Base-by-base conservation (phyloP, 139 green algal genomes). In the Haematococcus lacustris region DNA sequence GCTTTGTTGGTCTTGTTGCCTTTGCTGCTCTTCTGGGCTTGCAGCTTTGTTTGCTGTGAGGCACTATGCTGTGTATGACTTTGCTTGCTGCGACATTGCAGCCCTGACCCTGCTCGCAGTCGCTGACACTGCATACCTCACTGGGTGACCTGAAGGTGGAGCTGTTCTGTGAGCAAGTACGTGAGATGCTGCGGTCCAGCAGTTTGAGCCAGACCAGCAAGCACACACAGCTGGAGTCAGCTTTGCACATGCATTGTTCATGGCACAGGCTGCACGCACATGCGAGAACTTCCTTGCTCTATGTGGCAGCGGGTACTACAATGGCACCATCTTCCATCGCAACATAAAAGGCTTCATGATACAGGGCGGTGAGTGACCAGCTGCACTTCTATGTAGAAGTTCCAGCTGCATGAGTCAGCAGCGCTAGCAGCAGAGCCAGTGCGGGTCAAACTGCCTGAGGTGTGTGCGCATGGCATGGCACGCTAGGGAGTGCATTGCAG, bases 111-210 rank as follows among this genome's bases (percentile, higher is more conserved):
- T n/a, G n/a, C n/a, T n/a, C n/a, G n/a, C n/a, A n/a, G 94, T 91
- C 93, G 5, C 82, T 99, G 25, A 99, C 96, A 2, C 80, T 99
- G 32, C 93, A 98, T 82, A 99, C 96, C 13, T 98, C 81, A 71
- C 76, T 98, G 1, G 96, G 95, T 0, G 94, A 98, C 71, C 28
- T 99, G 0, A 98, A 98, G 71, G 66, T 98, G 17, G 95, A 99
- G 82, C 67, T 99, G 2, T 95, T 89, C 73, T 98, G 94, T 70
- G 93, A 97, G 3, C 86, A 96, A 75, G 89, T 88, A 38, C 7
- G 75, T 13, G 3, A 2, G 53, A 41, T 66, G 37, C n/a, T 40
- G 41, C 2, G 3, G 6, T 47, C 30, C 66, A n/a, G 39, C 3
- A 23, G 5, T 28, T 39, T 23, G 3, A 63, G 40, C 3, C 41